Conservation (phyloP, 2,329 filamentous ascomycete genomes). For the Microsporum ferrugineum region DNA sequence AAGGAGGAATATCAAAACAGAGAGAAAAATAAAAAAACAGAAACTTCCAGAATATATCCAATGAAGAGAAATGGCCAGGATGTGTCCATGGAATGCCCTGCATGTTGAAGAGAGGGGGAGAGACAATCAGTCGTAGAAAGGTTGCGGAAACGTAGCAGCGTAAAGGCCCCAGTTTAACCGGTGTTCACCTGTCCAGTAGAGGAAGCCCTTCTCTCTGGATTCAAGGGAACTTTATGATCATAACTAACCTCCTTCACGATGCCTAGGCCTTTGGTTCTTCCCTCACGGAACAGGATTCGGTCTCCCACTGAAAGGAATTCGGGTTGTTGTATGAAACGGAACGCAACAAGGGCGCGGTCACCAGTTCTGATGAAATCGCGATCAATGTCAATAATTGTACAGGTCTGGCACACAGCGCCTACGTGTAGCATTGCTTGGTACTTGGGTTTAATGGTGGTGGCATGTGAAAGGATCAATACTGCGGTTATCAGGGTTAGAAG, state of each 20-base stretch:
- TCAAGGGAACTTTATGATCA: constrained; percentile 50
- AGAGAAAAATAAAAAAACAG: background rate
- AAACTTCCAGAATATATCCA: background rate
- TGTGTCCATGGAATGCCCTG: background rate
- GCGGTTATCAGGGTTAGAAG: background rate
- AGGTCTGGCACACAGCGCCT: constrained; percentile 87
- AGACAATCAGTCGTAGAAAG: background rate
- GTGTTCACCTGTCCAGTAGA: constrained; percentile 10
- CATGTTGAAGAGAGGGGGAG: background rate
- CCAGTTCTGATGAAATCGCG: constrained; percentile 90
- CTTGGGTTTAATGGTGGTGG: constrained; percentile 90
- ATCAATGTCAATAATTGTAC: constrained; percentile 94
- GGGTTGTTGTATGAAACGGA: constrained; percentile 85
- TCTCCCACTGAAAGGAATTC: constrained; percentile 87
- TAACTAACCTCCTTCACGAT: constrained; percentile 91
- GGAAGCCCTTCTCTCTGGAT: constrained; percentile 26
- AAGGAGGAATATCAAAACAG: background rate
- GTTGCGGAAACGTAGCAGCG: background rate
- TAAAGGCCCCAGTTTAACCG: background rate
- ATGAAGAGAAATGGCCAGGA: background rate
- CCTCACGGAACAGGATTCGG: constrained; percentile 83
- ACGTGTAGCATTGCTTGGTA: constrained; percentile 99
- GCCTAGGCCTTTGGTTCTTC: constrained; percentile 84
- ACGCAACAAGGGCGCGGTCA: constrained; percentile 86
- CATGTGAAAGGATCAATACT: constrained; percentile 90